Evolutionary conservation across 768 basidiomycete genomes (phyloP).

Genomic region (Cubamyces lactineus): DNA sequence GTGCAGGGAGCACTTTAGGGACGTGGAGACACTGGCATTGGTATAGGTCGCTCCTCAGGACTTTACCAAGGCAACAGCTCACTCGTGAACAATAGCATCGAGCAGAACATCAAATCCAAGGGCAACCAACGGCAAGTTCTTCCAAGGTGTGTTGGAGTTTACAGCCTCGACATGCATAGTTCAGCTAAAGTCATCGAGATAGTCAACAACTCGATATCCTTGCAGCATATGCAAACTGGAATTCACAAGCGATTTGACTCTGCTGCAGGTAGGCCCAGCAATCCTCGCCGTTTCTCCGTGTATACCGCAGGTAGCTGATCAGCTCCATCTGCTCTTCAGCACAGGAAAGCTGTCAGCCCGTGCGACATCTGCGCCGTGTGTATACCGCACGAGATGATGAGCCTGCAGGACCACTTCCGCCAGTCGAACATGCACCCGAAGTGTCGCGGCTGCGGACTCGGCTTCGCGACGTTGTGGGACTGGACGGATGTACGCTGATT

Average conservation of each 20-base stretch:
- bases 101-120: not conserved
- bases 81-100: not conserved
- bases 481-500: slow-evolving; percentile 34
- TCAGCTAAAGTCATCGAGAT: not conserved
- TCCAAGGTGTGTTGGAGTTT: too few relatives aligned
- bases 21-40: not conserved
- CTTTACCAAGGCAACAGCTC: not conserved
- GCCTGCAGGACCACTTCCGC: slow-evolving; percentile 12
- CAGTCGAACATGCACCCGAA: not conserved
- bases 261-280: not conserved
- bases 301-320: too few relatives aligned
- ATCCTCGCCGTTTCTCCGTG: not conserved
- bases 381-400: slow-evolving; percentile 4
- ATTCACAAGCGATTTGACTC: not conserved
- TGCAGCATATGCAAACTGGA: slow-evolving; percentile 5
- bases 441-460: not conserved
- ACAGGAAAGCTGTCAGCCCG: not conserved
- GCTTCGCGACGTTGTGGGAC: not conserved
- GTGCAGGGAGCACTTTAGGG: not conserved
- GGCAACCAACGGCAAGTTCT: too few relatives aligned
- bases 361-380: not conserved
- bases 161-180: not conserved
- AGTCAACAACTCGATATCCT: not conserved
- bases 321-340: not conserved
- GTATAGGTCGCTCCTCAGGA: not conserved